phyloP scores from a whole-genome alignment of 2,329 filamentous ascomycete genomes.

The Cryphonectria nitschkei region DNA sequence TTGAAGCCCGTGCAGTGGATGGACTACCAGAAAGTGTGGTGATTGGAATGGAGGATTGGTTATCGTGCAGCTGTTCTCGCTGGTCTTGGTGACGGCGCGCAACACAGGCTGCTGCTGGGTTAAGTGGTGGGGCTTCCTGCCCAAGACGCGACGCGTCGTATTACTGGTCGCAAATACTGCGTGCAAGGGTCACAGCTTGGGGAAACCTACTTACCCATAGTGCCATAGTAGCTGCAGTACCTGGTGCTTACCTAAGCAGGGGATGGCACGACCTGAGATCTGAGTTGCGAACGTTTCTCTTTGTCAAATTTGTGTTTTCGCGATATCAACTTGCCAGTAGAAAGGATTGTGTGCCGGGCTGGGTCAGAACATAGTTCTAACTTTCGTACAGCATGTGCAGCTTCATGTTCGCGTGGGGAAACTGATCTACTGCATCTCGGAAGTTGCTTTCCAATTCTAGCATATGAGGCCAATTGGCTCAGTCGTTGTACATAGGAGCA shows the following conservation, averaged over 20 bases:
- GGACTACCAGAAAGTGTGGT: too few relatives aligned
- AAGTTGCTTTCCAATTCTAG: neutral
- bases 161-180: neutral
- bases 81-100: neutral
- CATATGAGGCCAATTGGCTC: neutral
- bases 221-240: too few relatives aligned
- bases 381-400: neutral
- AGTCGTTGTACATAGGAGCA: neutral
- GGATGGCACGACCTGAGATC: neutral
- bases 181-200: neutral
- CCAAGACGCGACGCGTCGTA: constrained; percentile 17
- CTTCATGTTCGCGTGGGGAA: neutral
- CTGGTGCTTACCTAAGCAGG: neutral
- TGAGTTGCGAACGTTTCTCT: neutral
- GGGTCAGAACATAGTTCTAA: too few relatives aligned
- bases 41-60: neutral
- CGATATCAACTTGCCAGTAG: neutral
- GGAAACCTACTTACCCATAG: neutral
- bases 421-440: neutral
- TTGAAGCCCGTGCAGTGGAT: constrained; percentile 26
- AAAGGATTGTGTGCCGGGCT: neutral
- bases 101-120: constrained; percentile 1
- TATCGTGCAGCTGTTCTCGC: neutral
- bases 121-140: constrained; percentile 15
- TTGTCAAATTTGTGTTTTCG: neutral